Base-by-base conservation (phyloP, 2,329 filamentous ascomycete genomes). In the Epicoccum sorghinum region DNA sequence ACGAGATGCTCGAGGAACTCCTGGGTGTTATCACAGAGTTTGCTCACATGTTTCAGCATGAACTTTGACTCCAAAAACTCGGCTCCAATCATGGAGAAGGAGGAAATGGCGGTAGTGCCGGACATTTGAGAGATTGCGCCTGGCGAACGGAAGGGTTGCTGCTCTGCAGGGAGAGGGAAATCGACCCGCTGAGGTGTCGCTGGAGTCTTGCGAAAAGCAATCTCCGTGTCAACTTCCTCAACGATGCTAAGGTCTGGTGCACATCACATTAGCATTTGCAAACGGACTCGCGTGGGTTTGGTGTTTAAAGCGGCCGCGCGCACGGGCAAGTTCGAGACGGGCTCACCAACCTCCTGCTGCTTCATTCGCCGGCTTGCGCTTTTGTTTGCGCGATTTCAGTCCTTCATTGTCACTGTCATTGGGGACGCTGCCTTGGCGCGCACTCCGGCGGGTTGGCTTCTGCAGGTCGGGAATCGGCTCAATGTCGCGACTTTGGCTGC, bases 91-190 rank as follows among this genome's bases (percentile, higher is more conserved):
- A 74, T 72, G 5, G 78, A 79, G 50, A 78, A 77, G 3, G 78
- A 78, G 0, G 78, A 78, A 38, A 77, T 77, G 4, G 76, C 77
- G 3, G 79, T 80, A 3, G 76, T 80, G 12, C 77, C 78, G 4
- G 79, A 80, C 62, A 79, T 75, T 36, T 70, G 74, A 5, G 78
- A 80, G 13, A 62, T 60, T 24, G 66, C 70, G 23, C 71, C 73
- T n/a, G 73, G 73, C 25, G 73, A 76, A 44, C 63, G 67, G 41
- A 52, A 48, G 23, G 58, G 30, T 18, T 50, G 58, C 18, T 59
- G 59, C 32, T 55, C 52, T 9, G 47, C 24, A 22, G 40, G 38
- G 3, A 54, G 22, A 7, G 46, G 33, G 4, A 54, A 22, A n/a
- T 55, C 52, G 42, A 51, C 32, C 30, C 37, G 59, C 14, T 54